phyloP scores from a whole-genome alignment of 139 green algal genomes.

The Marvania coccoides region DNA sequence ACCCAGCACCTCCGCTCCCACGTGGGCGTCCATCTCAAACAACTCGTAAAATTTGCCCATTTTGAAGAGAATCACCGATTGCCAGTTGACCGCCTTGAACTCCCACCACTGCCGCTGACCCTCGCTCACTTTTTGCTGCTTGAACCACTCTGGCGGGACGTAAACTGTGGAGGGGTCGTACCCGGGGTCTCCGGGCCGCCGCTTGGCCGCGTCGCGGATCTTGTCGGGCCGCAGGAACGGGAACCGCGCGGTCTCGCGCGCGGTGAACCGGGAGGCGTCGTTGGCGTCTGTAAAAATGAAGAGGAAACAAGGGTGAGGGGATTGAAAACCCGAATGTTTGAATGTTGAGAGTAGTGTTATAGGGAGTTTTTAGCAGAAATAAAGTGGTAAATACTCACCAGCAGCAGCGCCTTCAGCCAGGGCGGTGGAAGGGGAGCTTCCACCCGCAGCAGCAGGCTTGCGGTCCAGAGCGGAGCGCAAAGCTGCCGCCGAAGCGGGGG shows the following conservation, averaged over 20 bases:
- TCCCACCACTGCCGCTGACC: conserved; percentile 93
- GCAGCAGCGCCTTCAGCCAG: not conserved
- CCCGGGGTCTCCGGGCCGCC: conserved; percentile 50
- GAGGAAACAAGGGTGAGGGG: no score
- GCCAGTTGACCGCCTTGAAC: conserved; percentile 88
- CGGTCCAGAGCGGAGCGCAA: not conserved
- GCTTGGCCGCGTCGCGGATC: conserved; percentile 50
- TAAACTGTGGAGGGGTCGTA: conserved; percentile 73
- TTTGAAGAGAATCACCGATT: conserved; percentile 88
- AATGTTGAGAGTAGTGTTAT: no score
- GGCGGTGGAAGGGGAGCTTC: not conserved
- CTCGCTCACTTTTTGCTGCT: conserved; percentile 54
- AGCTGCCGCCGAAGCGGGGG: not conserved
- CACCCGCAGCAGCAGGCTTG: not conserved
- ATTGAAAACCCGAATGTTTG: no score
- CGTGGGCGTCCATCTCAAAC: conserved; percentile 98
- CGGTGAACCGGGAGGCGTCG: conserved; percentile 35
- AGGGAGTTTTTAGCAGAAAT: no score
- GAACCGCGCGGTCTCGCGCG: conserved; percentile 41
- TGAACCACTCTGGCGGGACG: conserved; percentile 73
- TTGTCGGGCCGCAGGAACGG: conserved; percentile 59
- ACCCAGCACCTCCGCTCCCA: conserved; percentile 80
- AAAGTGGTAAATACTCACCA: no score
- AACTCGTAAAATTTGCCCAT: conserved; percentile 96
- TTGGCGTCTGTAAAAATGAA: not conserved